Conservation (phyloP, 352 stramenopile genomes). For the Phytopythium litorale region DNA sequence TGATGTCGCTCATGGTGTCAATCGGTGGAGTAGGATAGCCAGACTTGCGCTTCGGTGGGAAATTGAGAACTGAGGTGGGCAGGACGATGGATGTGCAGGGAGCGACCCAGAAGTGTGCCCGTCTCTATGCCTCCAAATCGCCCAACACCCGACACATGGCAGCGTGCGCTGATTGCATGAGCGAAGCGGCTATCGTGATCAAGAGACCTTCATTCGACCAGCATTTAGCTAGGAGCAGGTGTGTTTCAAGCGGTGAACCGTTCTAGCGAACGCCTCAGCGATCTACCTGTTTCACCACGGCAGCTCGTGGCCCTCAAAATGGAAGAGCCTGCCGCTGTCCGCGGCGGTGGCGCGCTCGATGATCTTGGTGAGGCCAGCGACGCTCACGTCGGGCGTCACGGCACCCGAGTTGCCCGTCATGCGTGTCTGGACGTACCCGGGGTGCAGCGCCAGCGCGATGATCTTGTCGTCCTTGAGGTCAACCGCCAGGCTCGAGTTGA, state of each 20-base stretch:
- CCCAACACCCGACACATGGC: background rate
- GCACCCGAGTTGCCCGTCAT: slow-evolving; percentile 34
- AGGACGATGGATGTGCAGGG: background rate
- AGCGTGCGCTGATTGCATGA: background rate
- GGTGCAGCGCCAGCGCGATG: slow-evolving; percentile 35
- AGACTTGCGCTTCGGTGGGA: background rate
- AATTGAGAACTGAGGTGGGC: background rate
- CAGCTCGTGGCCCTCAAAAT: slow-evolving; percentile 28
- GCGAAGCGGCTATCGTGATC: background rate
- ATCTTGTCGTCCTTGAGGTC: slow-evolving; percentile 56
- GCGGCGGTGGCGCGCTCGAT: slow-evolving; percentile 28
- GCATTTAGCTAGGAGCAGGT: background rate
- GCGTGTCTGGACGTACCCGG: slow-evolving; percentile 50
- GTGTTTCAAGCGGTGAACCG: too few species aligned
- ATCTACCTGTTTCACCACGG: slow-evolving; percentile 27
- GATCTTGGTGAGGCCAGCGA: slow-evolving; percentile 33
- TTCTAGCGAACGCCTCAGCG: too few species aligned
- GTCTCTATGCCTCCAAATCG: background rate
- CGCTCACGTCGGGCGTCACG: slow-evolving; percentile 30
- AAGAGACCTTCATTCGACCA: background rate
- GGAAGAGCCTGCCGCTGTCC: slow-evolving; percentile 43
- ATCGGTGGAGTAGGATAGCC: background rate
- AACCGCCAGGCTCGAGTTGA: slow-evolving; percentile 41
- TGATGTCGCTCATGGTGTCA: slow-evolving; percentile 30
- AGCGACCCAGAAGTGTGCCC: background rate